Conservation (phyloP, 2,329 filamentous ascomycete genomes). For the Beauveria asiatica region DNA sequence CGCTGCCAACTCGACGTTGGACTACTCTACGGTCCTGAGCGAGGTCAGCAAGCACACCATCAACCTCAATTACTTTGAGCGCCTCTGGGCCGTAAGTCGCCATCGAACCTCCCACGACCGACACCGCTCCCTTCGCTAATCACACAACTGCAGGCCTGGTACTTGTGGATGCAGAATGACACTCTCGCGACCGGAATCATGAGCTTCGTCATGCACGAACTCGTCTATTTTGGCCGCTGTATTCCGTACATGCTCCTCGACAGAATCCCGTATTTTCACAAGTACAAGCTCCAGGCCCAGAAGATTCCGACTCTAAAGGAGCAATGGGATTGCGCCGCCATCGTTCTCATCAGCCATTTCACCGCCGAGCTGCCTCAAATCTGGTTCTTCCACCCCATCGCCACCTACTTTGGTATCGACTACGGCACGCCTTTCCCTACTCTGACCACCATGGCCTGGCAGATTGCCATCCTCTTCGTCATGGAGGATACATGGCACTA, state of each 20-base stretch:
- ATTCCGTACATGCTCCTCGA: conserved; percentile 93
- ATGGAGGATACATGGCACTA: conserved; percentile 98
- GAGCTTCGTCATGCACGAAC: conserved; percentile 93
- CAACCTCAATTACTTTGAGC: conserved; percentile 77
- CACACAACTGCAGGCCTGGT: conserved; percentile 58
- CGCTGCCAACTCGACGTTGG: conserved; percentile 38
- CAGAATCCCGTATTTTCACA: conserved; percentile 74
- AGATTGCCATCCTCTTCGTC: conserved; percentile 90
- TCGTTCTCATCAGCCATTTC: conserved; percentile 92
- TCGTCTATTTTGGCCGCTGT: conserved; percentile 86
- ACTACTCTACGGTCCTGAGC: conserved; percentile 51
- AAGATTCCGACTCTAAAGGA: conserved; percentile 91
- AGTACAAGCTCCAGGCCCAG: conserved; percentile 85
- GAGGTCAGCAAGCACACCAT: conserved; percentile 68
- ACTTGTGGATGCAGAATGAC: conserved; percentile 97
- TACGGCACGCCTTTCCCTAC: conserved; percentile 86
- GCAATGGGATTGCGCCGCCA: conserved; percentile 87
- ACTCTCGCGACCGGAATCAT: conserved; percentile 92
- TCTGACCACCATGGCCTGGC: conserved; percentile 75
- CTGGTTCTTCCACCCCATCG: conserved; percentile 97
- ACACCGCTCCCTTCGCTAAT: conserved; percentile 1
- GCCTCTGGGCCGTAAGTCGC: conserved; percentile 69
- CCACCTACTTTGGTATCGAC: conserved; percentile 81
- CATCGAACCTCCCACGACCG: conserved; percentile 3
- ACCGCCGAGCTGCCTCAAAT: conserved; percentile 98